Base-by-base conservation (phyloP, 2,329 filamentous ascomycete genomes). In the Phoma sp. region DNA sequence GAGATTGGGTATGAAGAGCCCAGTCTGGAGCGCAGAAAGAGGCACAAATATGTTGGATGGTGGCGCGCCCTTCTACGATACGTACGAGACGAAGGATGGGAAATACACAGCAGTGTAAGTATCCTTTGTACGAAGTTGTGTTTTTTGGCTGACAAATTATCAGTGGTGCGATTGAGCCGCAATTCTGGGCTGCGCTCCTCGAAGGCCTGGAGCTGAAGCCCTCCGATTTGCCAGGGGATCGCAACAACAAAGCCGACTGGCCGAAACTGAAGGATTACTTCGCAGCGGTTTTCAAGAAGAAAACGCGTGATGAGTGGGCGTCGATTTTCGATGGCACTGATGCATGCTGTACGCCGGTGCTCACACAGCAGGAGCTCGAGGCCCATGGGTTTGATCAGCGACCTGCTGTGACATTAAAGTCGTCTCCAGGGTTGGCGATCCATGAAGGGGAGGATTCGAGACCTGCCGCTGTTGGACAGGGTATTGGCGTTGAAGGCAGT, bases 271-370 rank as follows among this genome's bases (percentile, higher is more conserved):
- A 82, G 45, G 67, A 75, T 1, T 70, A 85, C 2, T 88, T 96
- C 61, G 82, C 81, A 2, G 70, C 70, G 3, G 79, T 78, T 0
- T 97, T 98, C 74, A 85, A 81, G 71, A 74, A 78, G 39, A 91
- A 86, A 77, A 89, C 88, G 4, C 82, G 93, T 30, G 70, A 75
- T 0, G 88, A 96, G 71, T 98, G 93, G 93, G 93, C 96, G 75
- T 71, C 57, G 3, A 79, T 96, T 5, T 98, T 97, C 71, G 90
- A 96, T 71, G 90, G 89, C 9, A 95, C 90, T 0, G 93, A 98
- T 76, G 93, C 93, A 1, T 98, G 93, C 73, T 91, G 89, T 59
- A 91, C 90, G n/a, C 93, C 93, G 0, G 90, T 98, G 1, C 78
- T 96, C 37, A 87, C 86, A 30, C 90, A 91, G 61, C 68, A 64